phyloP scores from a whole-genome alignment of 2,329 filamentous ascomycete genomes.

The Aspergillus hiratsukae region DNA sequence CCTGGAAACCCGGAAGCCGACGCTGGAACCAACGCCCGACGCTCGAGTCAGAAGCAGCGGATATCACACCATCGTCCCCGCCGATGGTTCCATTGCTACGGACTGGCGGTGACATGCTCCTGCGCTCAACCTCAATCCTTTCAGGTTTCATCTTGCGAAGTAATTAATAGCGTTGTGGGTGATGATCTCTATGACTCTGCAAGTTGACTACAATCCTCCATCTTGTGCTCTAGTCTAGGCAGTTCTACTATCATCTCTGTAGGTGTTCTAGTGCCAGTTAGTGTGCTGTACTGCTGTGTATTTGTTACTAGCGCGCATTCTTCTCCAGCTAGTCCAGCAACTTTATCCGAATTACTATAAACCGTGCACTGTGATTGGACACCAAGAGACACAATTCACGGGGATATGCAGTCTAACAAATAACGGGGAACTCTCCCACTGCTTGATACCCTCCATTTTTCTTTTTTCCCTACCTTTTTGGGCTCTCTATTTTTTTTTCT shows the following conservation, averaged over 20 bases:
- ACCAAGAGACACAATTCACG: neutral
- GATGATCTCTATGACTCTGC: neutral
- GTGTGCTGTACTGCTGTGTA: neutral
- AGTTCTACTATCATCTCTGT: neutral
- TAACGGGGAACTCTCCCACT: neutral
- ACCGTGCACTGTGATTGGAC: neutral
- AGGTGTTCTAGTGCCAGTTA: neutral
- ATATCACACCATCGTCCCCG: slow-evolving; percentile 21
- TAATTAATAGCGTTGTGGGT: neutral
- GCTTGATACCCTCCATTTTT: slow-evolving; percentile 7
- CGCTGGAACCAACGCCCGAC: neutral
- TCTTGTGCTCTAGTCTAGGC: neutral
- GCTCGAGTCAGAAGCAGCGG: neutral
- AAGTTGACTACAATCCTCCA: neutral
- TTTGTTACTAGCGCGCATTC: neutral
- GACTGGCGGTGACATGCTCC: slow-evolving; percentile 10
- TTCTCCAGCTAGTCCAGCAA: neutral
- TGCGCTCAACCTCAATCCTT: neutral
- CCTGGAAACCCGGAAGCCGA: neutral
- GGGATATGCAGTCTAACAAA: slow-evolving; percentile 7
- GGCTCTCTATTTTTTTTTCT: slow-evolving; percentile 15
- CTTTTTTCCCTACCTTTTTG: slow-evolving; percentile 10
- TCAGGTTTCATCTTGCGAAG: neutral
- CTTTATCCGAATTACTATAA: neutral
- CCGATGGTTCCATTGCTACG: slow-evolving; percentile 20